phyloP scores from a whole-genome alignment of 305 asterid species.

The Fraxinus greggii region DNA sequence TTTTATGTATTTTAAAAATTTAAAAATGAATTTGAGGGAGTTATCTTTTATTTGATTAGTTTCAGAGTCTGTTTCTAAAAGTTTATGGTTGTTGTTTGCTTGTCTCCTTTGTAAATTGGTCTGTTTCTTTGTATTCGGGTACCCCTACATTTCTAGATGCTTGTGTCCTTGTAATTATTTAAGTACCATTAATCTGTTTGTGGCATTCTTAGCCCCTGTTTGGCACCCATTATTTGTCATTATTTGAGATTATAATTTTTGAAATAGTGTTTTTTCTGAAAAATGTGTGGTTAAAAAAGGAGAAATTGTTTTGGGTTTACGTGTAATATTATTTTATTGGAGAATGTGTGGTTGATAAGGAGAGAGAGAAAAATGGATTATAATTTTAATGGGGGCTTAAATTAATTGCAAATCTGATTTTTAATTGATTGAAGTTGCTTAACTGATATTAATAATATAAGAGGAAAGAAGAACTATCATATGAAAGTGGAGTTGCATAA shows the following conservation, averaged over 20 bases:
- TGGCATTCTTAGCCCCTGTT: not conserved
- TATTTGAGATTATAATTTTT: too few species aligned
- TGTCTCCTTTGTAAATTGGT: not conserved
- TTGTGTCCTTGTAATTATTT: not conserved
- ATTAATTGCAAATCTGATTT: not conserved
- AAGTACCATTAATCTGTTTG: not conserved
- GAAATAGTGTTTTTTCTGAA: too few species aligned
- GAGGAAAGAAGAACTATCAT: not conserved
- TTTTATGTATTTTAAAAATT: constrained; percentile 1
- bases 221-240: too few species aligned
- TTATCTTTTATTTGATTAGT: not conserved
- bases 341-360: too few species aligned
- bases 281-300: too few species aligned
- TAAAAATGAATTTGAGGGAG: not conserved
- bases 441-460: not conserved
- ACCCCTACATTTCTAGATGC: not conserved
- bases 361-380: too few species aligned
- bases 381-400: too few species aligned
- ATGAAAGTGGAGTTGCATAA: not conserved
- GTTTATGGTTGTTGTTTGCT: not conserved
- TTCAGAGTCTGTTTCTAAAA: not conserved
- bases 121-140: not conserved
- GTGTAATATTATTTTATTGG: too few species aligned
- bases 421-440: not conserved
- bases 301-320: too few species aligned